Evolutionary conservation across 495 filamentous ascomycete species (phyloP).

Genomic region (Annulohypoxylon stygium): DNA sequence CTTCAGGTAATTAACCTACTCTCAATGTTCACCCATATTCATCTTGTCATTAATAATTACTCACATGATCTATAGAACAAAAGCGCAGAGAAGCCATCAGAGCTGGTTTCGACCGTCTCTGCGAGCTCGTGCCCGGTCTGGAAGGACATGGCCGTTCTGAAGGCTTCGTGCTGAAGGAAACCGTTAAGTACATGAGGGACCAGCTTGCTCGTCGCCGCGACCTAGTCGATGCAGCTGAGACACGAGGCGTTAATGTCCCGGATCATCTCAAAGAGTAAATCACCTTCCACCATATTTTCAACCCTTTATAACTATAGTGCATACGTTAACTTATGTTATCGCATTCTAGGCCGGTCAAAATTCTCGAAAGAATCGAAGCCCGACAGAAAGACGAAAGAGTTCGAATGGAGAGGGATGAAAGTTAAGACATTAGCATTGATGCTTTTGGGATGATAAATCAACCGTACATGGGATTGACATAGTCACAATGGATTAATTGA

Average conservation of each 20-base stretch:
- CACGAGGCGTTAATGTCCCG: constrained; percentile 68
- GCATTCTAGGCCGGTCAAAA: constrained; percentile 32
- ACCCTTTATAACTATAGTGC: neutral
- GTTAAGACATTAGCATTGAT: constrained; percentile 10
- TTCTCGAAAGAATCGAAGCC: constrained; percentile 42
- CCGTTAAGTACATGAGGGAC: constrained; percentile 76
- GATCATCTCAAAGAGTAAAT: constrained; percentile 48
- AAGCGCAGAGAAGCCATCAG: constrained; percentile 89
- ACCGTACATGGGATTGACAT: neutral
- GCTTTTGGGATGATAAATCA: neutral
- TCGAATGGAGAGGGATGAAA: constrained; percentile 30
- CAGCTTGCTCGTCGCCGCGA: constrained; percentile 72
- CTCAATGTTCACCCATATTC: neutral
- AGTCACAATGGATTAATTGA: constrained; percentile 7
- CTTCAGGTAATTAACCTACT: constrained; percentile 63
- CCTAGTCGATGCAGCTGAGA: constrained; percentile 73
- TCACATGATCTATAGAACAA: constrained; percentile 69
- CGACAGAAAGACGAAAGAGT: constrained; percentile 38
- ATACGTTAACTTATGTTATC: constrained; percentile 24
- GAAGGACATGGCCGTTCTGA: constrained; percentile 89
- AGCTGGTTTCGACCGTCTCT: constrained; percentile 86
- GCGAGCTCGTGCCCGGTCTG: constrained; percentile 84
- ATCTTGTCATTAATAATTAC: neutral
- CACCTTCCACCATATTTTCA: neutral
- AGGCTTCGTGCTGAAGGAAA: constrained; percentile 81